These are phyloP conservation scores for Colletotrichum camelliae DNA, from an alignment of 2,329 filamentous ascomycete species.

Conservation along the genomic window DNA sequence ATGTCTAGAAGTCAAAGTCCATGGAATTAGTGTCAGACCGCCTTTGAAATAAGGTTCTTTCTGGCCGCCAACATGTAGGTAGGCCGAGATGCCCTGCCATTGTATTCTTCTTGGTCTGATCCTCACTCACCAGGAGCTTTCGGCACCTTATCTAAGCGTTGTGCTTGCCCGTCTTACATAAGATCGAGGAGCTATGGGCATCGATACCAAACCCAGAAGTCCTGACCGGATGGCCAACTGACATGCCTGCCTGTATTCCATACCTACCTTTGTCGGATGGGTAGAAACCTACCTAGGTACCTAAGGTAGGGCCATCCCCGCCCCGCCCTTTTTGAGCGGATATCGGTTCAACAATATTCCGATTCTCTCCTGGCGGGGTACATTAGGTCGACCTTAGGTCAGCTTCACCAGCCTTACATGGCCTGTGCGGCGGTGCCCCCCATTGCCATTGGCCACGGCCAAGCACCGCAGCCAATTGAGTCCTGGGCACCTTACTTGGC, in stretches of 20 bases:
- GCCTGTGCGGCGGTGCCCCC: background rate
- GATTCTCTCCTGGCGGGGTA: background rate
- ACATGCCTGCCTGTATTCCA: no score
- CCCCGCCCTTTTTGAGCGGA: background rate
- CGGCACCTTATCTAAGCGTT: no score
- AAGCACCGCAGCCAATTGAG: background rate
- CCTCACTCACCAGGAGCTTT: no score
- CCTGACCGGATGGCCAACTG: background rate
- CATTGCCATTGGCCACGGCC: background rate
- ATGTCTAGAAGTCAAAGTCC: no score
- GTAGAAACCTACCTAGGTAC: no score
- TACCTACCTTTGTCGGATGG: background rate
- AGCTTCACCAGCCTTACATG: background rate
- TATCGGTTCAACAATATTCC: background rate
- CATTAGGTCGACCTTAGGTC: background rate
- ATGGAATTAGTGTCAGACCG: no score
- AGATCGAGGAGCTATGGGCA: background rate
- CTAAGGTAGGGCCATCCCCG: no score
- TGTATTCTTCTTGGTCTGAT: no score
- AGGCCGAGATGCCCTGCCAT: background rate
- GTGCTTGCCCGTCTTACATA: no score
- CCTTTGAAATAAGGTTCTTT: background rate
- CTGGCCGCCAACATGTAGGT: background rate
- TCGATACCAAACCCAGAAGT: background rate
- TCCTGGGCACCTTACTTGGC: background rate